A percentile compares a stretch with the other conserved stretches of the same genome.
Conservation (phyloP, 2,329 filamentous ascomycete genomes). For the Xylogone sp. region DNA sequence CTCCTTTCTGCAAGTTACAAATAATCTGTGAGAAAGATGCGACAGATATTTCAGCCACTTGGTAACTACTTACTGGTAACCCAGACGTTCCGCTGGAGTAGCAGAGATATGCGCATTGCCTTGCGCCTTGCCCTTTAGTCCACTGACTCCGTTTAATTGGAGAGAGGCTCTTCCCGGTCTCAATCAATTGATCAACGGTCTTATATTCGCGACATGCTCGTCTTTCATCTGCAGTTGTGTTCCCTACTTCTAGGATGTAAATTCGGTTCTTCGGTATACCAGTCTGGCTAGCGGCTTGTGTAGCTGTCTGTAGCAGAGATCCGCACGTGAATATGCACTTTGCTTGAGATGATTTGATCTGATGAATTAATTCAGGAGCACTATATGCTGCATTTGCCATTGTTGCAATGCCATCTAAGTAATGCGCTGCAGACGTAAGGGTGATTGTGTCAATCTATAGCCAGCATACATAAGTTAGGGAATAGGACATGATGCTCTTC, state of each 20-base stretch:
- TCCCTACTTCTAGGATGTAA: conserved; percentile 60
- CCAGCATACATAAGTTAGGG: not conserved
- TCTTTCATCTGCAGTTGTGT: conserved; percentile 38
- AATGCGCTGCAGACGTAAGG: conserved; percentile 69
- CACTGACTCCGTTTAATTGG: conserved; percentile 51
- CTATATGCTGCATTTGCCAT: conserved; percentile 76
- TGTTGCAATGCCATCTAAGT: conserved; percentile 65
- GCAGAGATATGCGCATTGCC: conserved; percentile 70
- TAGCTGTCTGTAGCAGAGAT: conserved; percentile 61
- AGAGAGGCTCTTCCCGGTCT: conserved; percentile 50
- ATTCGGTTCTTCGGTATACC: conserved; percentile 61
- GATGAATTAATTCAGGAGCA: conserved; percentile 64
- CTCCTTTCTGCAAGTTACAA: conserved; percentile 63
- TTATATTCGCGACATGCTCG: conserved; percentile 36
- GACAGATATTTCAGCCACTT: not conserved
- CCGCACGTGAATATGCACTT: conserved; percentile 70
- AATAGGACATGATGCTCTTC: not conserved
- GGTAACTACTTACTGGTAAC: conserved; percentile 56
- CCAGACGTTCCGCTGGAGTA: conserved; percentile 80
- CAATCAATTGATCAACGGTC: conserved; percentile 62
- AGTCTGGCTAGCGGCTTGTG: conserved; percentile 58
- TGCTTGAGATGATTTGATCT: conserved; percentile 64
- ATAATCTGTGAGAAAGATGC: not conserved
- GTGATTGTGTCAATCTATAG: conserved; percentile 66
- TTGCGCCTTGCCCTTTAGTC: conserved; percentile 57